Evolutionary conservation across 345 rosid species (phyloP).

Genomic region (Eucalyptus cladocalyx): DNA sequence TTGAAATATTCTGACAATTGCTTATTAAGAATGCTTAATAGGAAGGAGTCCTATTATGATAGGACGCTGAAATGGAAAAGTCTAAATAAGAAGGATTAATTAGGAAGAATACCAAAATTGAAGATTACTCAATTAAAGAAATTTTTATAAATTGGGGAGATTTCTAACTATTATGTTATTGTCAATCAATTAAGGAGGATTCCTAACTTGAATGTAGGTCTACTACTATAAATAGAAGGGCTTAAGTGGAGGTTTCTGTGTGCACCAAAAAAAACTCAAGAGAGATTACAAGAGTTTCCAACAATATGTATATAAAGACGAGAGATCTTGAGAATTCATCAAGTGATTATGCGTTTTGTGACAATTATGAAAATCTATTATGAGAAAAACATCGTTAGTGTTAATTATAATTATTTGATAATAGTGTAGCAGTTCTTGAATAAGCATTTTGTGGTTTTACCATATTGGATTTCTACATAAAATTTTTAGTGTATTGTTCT

Average conservation of each 20-base stretch:
- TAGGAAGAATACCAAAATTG: neutral
- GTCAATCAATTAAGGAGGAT: neutral
- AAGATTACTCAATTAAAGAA: neutral
- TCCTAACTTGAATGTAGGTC: neutral
- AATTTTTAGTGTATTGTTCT: neutral
- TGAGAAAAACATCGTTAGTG: rapidly evolving
- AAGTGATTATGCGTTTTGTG: neutral
- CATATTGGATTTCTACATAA: rapidly evolving
- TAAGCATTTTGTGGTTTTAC: rapidly evolving
- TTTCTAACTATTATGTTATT: neutral
- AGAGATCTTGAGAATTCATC: neutral
- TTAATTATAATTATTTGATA: neutral
- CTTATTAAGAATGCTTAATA: no score
- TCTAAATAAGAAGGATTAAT: no score
- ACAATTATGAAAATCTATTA: no score
- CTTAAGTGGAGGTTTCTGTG: neutral
- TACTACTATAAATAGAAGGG: neutral
- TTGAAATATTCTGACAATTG: no score
- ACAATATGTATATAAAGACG: no score
- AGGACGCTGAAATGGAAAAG: no score
- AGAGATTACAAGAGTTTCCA: no score
- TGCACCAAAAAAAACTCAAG: neutral
- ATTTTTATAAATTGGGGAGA: rapidly evolving
- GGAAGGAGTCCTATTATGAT: no score
- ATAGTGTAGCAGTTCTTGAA: no score